These are phyloP conservation scores for Petasospora rhodanensis DNA, from an alignment of 1,139 yeast genomes.

Conservation along the genomic window DNA sequence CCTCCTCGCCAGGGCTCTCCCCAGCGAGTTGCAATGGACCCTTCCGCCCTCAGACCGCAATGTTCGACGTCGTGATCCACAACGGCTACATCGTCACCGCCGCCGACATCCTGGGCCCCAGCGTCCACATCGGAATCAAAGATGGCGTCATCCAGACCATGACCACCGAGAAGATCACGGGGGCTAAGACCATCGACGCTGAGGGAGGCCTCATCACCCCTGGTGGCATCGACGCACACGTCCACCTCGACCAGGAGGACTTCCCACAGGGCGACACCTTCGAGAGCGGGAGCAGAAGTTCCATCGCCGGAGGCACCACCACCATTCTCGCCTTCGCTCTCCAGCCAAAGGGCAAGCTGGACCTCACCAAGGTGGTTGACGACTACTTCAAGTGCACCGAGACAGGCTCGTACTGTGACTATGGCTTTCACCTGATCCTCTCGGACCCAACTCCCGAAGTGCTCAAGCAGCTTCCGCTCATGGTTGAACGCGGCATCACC, in stretches of 20 bases:
- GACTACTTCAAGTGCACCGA: constrained; percentile 32
- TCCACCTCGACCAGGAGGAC: constrained; percentile 55
- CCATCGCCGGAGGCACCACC: constrained; percentile 52
- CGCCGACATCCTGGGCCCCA: constrained; percentile 33
- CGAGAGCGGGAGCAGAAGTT: constrained; percentile 55
- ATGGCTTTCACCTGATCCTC: constrained; percentile 41
- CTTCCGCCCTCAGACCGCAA: background rate
- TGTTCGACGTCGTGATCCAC: constrained; percentile 30
- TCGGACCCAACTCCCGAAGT: constrained; percentile 31
- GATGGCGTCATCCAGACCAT: constrained; percentile 36
- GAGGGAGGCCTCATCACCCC: constrained; percentile 42
- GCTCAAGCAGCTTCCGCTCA: constrained; percentile 29
- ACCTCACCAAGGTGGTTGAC: constrained; percentile 26
- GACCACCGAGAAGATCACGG: constrained; percentile 31
- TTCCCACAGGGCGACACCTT: constrained; percentile 56
- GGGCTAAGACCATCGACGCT: constrained; percentile 37
- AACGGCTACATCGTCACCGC: constrained; percentile 36
- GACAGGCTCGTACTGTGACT: constrained; percentile 38
- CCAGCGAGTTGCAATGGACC: no score
- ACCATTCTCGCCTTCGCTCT: constrained; percentile 41
- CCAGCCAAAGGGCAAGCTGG: constrained; percentile 32
- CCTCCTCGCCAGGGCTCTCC: no score
- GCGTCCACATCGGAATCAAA: constrained; percentile 34
- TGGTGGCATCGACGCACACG: constrained; percentile 48
- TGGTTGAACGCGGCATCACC: constrained; percentile 36